Evolutionary conservation across 164 flowering plant genomes (phyloP).

Genomic region (Sextonia rubra): DNA sequence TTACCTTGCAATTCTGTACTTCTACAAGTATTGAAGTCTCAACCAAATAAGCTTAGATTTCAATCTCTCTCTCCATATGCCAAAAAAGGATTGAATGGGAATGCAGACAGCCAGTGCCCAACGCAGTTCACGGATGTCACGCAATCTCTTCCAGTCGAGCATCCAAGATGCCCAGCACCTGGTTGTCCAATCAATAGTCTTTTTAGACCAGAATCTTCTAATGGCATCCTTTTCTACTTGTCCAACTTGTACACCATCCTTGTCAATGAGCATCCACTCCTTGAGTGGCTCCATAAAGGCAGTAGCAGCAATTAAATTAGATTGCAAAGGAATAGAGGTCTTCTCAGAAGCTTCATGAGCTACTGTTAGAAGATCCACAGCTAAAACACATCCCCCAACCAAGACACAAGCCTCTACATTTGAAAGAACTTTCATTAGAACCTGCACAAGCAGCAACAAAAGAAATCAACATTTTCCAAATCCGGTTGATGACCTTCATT

Average conservation of each 20-base stretch:
- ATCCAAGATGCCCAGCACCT: conserved; percentile 94
- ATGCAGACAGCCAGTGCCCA: conserved; percentile 88
- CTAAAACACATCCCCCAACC: conserved; percentile 97
- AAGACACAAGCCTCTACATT: conserved; percentile 95
- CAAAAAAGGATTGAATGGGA: too few species aligned
- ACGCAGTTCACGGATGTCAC: conserved; percentile 95
- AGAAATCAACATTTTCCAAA: neutral
- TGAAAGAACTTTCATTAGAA: conserved; percentile 77
- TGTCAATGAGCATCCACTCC: conserved; percentile 87
- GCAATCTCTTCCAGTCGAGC: conserved; percentile 91
- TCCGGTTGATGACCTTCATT: neutral
- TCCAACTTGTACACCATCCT: conserved; percentile 82
- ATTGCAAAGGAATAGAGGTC: conserved; percentile 93
- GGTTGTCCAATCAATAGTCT: conserved; percentile 86
- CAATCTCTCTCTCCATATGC: too few species aligned
- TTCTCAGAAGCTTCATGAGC: conserved; percentile 96
- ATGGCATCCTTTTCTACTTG: conserved; percentile 96
- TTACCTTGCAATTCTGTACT: too few species aligned
- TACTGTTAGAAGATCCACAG: conserved; percentile 88
- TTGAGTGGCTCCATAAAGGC: conserved; percentile 98
- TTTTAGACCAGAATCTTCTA: conserved; percentile 94
- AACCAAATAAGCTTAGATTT: too few species aligned
- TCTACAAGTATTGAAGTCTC: too few species aligned
- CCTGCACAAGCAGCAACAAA: conserved; percentile 40
- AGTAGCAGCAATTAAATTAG: conserved; percentile 91